phyloP scores from a whole-genome alignment of 768 basidiomycete genomes.

The Mycena pura region DNA sequence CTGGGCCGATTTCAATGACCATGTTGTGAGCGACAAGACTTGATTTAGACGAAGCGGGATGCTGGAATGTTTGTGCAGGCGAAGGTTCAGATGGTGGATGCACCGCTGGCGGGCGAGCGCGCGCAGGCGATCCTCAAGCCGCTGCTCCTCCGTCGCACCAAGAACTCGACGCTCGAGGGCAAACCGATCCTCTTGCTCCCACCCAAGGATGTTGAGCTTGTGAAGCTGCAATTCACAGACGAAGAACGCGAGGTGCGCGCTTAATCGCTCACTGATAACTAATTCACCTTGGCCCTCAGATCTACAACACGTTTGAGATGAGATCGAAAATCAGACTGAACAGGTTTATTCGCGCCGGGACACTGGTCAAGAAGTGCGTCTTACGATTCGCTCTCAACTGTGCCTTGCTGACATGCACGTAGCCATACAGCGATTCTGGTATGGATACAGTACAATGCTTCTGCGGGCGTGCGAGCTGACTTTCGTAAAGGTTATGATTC shows the following conservation, averaged over 20 bases:
- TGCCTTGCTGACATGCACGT: neutral
- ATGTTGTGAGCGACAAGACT: constrained; percentile 49
- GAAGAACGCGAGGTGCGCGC: constrained; percentile 86
- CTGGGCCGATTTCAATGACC: constrained; percentile 69
- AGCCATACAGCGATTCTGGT: constrained; percentile 60
- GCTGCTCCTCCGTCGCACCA: constrained; percentile 75
- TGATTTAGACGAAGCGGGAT: neutral
- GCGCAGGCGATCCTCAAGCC: constrained; percentile 74
- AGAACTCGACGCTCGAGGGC: constrained; percentile 70
- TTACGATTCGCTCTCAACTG: neutral
- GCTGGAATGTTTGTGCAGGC: constrained; percentile 39
- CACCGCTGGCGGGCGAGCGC: constrained; percentile 67
- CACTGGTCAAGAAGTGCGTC: constrained; percentile 73
- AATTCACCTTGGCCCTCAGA: constrained; percentile 36
- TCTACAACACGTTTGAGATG: constrained; percentile 66
- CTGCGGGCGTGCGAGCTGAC: neutral
- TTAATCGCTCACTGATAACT: neutral
- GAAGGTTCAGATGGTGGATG: constrained; percentile 60
- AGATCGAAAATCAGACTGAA: constrained; percentile 60
- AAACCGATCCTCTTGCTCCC: constrained; percentile 71
- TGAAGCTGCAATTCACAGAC: constrained; percentile 67
- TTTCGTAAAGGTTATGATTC: constrained; percentile 63
- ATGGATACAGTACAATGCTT: constrained; percentile 6
- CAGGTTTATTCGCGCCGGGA: constrained; percentile 67
- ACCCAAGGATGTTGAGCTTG: constrained; percentile 63